These are phyloP conservation scores for Bimuria novae-zelandiae DNA, from an alignment of 2,329 filamentous ascomycete species.

Conservation along the genomic window DNA sequence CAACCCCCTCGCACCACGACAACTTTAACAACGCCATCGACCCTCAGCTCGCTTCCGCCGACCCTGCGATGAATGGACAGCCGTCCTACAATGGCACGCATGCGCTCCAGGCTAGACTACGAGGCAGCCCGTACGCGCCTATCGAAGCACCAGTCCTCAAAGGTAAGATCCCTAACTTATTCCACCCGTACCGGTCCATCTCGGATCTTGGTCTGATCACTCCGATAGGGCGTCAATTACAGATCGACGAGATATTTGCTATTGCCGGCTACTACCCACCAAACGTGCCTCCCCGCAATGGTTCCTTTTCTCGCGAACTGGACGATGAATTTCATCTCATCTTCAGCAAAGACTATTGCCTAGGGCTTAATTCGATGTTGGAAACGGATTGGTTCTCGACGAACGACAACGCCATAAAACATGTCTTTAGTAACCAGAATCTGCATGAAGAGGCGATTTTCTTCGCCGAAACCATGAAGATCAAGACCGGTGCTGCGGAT, in stretches of 20 bases:
- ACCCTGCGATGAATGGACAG: slow-evolving; percentile 37
- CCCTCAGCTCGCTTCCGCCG: slow-evolving; percentile 62
- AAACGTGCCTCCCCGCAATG: slow-evolving; percentile 36
- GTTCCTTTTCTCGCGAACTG: slow-evolving; percentile 33
- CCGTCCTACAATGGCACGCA: slow-evolving; percentile 39
- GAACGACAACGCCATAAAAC: slow-evolving; percentile 53
- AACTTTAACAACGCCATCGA: slow-evolving; percentile 65
- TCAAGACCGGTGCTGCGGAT: slow-evolving; percentile 28
- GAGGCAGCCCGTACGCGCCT: slow-evolving; percentile 30
- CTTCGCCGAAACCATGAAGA: slow-evolving; percentile 42
- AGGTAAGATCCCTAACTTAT: slow-evolving; percentile 23
- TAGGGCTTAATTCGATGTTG: slow-evolving; percentile 41
- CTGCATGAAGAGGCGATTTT: slow-evolving; percentile 42
- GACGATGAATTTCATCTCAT: slow-evolving; percentile 41
- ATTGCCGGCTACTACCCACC: slow-evolving; percentile 43
- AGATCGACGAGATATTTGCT: slow-evolving; percentile 40
- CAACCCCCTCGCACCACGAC: slow-evolving; percentile 54
- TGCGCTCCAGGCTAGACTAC: slow-evolving; percentile 38
- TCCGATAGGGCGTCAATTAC: slow-evolving; percentile 40
- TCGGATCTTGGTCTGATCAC: slow-evolving; percentile 8
- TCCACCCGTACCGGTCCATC: background rate
- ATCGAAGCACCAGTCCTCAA: slow-evolving; percentile 32
- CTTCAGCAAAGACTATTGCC: slow-evolving; percentile 42
- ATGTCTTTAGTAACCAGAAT: slow-evolving; percentile 56
- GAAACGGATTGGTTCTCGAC: slow-evolving; percentile 82